Evolutionary conservation across 352 stramenopile genomes (phyloP).

Genomic region (Saprolegnia parasitica): DNA sequence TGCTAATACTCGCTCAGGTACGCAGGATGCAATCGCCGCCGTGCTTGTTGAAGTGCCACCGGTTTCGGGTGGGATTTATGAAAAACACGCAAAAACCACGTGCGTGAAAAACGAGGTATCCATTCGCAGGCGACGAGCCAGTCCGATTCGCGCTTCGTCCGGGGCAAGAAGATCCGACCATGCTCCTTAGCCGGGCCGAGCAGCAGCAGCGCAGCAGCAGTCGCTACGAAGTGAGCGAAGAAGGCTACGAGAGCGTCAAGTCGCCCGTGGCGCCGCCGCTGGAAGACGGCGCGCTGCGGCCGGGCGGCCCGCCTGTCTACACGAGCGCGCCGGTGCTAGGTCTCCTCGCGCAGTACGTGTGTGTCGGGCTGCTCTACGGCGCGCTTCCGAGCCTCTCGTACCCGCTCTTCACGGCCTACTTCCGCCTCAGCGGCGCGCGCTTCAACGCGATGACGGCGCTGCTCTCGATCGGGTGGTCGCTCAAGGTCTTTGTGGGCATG

Average conservation of each 20-base stretch:
- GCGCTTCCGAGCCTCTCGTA: slow-evolving; percentile 40
- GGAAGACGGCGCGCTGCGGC: slow-evolving; percentile 42
- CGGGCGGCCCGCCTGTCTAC: slow-evolving; percentile 37
- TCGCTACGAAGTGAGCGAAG: not conserved
- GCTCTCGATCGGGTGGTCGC: slow-evolving; percentile 50
- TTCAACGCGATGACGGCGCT: slow-evolving; percentile 39
- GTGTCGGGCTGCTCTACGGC: slow-evolving; percentile 45
- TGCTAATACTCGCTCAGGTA: no score
- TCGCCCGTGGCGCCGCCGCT: not conserved
- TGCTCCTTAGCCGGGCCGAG: not conserved
- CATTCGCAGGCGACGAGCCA: no score
- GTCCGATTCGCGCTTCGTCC: not conserved
- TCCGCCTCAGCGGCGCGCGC: slow-evolving; percentile 38
- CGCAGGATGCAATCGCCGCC: no score
- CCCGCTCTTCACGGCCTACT: slow-evolving; percentile 43
- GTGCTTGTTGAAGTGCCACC: no score
- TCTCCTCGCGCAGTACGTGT: slow-evolving; percentile 42
- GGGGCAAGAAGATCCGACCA: not conserved
- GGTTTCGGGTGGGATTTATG: no score
- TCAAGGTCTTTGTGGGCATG: slow-evolving; percentile 65
- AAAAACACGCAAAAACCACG: no score
- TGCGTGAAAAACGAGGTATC: no score
- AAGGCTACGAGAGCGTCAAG: slow-evolving; percentile 4
- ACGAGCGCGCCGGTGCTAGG: slow-evolving; percentile 35
- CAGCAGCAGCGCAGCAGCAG: not conserved